phyloP scores from a whole-genome alignment of 805 yeast species.

The Metschnikowia dekortorum region DNA sequence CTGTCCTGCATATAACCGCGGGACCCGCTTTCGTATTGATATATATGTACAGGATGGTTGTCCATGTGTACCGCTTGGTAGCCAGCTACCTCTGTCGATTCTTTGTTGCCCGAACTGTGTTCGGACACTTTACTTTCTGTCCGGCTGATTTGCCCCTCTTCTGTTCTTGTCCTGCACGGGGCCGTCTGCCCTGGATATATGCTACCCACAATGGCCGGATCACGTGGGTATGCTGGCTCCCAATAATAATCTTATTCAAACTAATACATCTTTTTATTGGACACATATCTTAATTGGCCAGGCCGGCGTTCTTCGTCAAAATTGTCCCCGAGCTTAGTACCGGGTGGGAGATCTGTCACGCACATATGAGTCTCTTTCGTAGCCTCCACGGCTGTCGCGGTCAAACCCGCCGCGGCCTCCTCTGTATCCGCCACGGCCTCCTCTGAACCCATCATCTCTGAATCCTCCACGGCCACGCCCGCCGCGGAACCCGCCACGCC shows the following conservation, averaged over 20 bases:
- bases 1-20: too few species aligned
- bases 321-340: conserved; percentile 37
- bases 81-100: too few species aligned
- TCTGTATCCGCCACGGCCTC: conserved; percentile 38
- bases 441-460: conserved; percentile 26
- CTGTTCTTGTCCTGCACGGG: too few species aligned
- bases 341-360: conserved; percentile 72
- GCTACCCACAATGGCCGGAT: not conserved
- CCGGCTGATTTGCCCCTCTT: too few species aligned
- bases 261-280: conserved; percentile 5
- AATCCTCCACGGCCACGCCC: conserved; percentile 23
- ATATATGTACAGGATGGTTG: too few species aligned
- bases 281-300: conserved; percentile 3
- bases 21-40: too few species aligned
- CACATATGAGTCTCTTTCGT: conserved; percentile 43
- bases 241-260: not conserved
- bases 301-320: not conserved
- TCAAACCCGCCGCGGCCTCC: conserved; percentile 43
- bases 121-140: too few species aligned
- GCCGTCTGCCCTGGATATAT: not conserved
- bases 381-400: conserved; percentile 41
- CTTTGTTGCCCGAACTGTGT: too few species aligned
- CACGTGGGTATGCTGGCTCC: not conserved
- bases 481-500: conserved; percentile 33
- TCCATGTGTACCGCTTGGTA: too few species aligned